phyloP scores from a whole-genome alignment of 2,329 filamentous ascomycete species.

The Sphaerulina musiva region DNA sequence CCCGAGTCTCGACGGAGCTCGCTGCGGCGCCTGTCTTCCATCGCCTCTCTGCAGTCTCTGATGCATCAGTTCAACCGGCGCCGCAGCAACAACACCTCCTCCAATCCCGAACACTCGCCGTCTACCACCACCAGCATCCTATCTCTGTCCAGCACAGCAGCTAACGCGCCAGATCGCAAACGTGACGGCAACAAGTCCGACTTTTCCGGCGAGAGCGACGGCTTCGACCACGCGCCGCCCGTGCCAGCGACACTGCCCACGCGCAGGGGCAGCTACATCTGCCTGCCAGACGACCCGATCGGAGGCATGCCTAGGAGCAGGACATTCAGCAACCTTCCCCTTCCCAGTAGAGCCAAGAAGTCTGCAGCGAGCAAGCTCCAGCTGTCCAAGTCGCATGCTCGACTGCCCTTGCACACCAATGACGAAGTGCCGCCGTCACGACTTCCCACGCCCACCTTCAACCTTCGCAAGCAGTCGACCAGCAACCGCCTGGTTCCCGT shows the following conservation, averaged over 20 bases:
- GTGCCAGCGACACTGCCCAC: slow-evolving; percentile 7
- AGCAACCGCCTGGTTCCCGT: slow-evolving; percentile 16
- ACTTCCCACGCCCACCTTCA: slow-evolving; percentile 23
- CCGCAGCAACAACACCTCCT: slow-evolving; percentile 21
- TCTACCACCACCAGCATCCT: slow-evolving; percentile 21
- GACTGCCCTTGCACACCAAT: slow-evolving; percentile 23
- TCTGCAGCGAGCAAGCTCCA: slow-evolving; percentile 15
- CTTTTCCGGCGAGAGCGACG: slow-evolving; percentile 8
- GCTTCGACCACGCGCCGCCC: slow-evolving; percentile 12
- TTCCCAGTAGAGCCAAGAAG: slow-evolving; percentile 26
- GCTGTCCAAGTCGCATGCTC: slow-evolving; percentile 26
- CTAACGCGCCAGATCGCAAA: slow-evolving; percentile 14
- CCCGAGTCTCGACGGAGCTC: slow-evolving; percentile 22
- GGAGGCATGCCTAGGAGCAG: slow-evolving; percentile 32
- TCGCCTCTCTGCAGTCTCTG: slow-evolving; percentile 31
- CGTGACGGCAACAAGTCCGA: slow-evolving; percentile 8
- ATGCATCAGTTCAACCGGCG: slow-evolving; percentile 32
- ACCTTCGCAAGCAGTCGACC: slow-evolving; percentile 25
- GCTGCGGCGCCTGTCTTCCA: slow-evolving; percentile 30
- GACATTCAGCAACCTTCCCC: slow-evolving; percentile 34
- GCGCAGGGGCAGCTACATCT: slow-evolving; percentile 30
- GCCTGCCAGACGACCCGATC: slow-evolving; percentile 30
- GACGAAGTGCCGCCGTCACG: slow-evolving; percentile 17
- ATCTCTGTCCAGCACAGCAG: slow-evolving; percentile 23
- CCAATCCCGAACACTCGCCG: slow-evolving; percentile 9